Percentiles rank a stretch among this genome's conserved stretches.
phyloP scores from a whole-genome alignment of 2,329 filamentous ascomycete genomes.

The Endothia cerciana region DNA sequence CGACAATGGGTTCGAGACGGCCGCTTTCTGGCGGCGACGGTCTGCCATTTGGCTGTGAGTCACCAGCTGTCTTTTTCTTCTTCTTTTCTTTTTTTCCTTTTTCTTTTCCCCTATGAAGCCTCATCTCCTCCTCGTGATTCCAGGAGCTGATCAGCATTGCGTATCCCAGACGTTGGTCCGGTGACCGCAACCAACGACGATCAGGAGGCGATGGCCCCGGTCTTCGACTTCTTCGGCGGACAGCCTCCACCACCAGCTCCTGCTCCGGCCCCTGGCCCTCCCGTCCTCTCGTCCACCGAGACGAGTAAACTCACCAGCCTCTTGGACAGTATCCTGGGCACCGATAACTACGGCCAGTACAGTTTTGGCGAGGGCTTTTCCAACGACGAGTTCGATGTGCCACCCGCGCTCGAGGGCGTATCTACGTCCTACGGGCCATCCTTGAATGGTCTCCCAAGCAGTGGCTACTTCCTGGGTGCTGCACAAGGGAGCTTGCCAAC shows the following conservation, averaged over 20 bases:
- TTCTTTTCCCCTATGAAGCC: too few relatives aligned
- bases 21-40: constrained; percentile 52
- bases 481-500: background rate
- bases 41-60: constrained; percentile 71
- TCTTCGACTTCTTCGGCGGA: background rate
- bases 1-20: constrained; percentile 64
- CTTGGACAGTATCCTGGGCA: constrained; percentile 6
- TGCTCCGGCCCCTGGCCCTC: constrained; percentile 1
- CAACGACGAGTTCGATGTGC: constrained; percentile 57
- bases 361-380: constrained; percentile 54
- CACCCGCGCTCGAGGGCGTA: constrained; percentile 68
- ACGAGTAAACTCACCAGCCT: constrained; percentile 61
- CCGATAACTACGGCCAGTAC: constrained; percentile 33
- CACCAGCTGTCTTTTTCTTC: constrained; percentile 1
- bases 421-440: constrained; percentile 63
- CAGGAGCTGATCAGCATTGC: constrained; percentile 46
- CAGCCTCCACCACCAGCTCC: constrained; percentile 7
- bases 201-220: constrained; percentile 6
- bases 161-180: constrained; percentile 39
- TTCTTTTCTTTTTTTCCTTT: too few relatives aligned
- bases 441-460: constrained; percentile 35
- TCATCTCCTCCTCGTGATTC: background rate
- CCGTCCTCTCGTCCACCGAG: constrained; percentile 45
- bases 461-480: constrained; percentile 33
- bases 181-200: background rate